phyloP scores from a whole-genome alignment of 129 eudicot species.

The Arctium lappa region DNA sequence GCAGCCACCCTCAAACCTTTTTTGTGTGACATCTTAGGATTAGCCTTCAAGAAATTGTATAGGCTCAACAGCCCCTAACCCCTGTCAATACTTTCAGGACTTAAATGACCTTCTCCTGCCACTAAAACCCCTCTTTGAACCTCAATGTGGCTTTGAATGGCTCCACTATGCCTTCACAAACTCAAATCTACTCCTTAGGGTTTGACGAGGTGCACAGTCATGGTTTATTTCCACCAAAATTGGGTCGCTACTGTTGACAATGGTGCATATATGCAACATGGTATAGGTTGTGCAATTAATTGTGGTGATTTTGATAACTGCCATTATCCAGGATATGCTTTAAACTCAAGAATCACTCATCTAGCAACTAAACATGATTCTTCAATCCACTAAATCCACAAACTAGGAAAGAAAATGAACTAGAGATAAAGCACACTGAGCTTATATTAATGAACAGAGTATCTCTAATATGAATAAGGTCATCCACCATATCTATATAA shows the following conservation, averaged over 20 bases:
- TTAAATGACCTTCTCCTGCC: not conserved
- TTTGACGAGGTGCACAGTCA: not conserved
- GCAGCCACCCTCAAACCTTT: not conserved
- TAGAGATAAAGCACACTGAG: not conserved
- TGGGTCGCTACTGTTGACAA: not conserved
- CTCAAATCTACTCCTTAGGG: slow-evolving; percentile 4
- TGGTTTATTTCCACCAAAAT: slow-evolving; percentile 5
- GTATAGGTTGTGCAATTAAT: not conserved
- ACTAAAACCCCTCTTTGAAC: not conserved
- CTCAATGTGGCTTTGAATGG: not conserved
- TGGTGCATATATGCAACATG: slow-evolving; percentile 9
- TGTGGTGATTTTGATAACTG: not conserved
- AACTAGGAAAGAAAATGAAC: not conserved
- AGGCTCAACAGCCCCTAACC: not conserved
- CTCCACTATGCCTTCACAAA: slow-evolving; percentile 6
- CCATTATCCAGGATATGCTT: not conserved
- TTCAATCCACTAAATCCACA: slow-evolving; percentile 6
- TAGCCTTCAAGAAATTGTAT: not conserved
- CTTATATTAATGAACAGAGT: not conserved
- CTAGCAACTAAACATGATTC: not conserved
- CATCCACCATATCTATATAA: not conserved
- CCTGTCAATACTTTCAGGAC: not conserved
- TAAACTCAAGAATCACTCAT: slow-evolving; percentile 2
- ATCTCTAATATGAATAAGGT: not conserved
- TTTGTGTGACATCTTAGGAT: not conserved